These are phyloP conservation scores for Fusarium bactridioides DNA, from an alignment of 2,329 filamentous ascomycete genomes.

Conservation along the genomic window DNA sequence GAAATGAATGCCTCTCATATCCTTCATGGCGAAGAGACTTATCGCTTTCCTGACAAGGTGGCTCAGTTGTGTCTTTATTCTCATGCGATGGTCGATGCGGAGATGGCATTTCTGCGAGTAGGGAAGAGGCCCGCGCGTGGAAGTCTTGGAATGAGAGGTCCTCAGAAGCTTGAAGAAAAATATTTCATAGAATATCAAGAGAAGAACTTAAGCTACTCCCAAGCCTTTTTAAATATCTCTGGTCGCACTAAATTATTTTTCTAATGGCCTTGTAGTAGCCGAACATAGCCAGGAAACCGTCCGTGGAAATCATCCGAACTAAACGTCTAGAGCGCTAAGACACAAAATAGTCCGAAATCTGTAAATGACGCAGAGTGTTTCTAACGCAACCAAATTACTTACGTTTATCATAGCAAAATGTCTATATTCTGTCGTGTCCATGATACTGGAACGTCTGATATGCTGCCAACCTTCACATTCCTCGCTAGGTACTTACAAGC, in stretches of 20 bases:
- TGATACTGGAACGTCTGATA: rapidly evolving
- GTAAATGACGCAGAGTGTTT: neutral
- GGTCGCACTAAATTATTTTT: neutral
- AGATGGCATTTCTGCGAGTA: neutral
- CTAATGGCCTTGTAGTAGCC: neutral
- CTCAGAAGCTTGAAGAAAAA: neutral
- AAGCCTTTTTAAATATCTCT: neutral
- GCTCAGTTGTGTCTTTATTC: neutral
- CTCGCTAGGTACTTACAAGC: too few species aligned
- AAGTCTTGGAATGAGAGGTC: neutral
- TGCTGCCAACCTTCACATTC: too few species aligned
- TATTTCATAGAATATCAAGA: neutral
- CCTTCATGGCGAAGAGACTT: neutral
- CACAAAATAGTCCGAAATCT: neutral
- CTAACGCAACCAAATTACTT: too few species aligned
- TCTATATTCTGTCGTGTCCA: neutral
- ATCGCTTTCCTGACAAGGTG: neutral
- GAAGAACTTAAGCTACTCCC: neutral
- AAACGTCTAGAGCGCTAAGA: neutral
- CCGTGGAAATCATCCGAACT: neutral
- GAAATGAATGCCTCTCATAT: neutral
- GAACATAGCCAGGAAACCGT: neutral
- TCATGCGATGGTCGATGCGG: neutral
- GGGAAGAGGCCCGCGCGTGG: neutral
- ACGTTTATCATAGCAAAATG: neutral